phyloP scores from a whole-genome alignment of 2,329 filamentous ascomycete species.

The Aspergillus sp. region DNA sequence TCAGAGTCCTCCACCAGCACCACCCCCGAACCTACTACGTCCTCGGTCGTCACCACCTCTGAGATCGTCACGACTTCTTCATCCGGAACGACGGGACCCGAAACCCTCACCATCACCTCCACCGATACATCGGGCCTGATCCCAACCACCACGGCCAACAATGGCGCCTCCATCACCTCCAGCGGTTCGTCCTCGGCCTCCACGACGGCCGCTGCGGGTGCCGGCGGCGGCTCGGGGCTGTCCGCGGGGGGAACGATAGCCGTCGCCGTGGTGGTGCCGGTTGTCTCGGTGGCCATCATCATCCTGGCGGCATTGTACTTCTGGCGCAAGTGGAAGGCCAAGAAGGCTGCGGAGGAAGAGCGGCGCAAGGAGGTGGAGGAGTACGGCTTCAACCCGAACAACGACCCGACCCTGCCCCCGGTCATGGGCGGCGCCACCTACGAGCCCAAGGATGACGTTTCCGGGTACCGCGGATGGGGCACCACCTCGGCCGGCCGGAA shows the following conservation, averaged over 20 bases:
- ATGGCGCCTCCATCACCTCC: constrained; percentile 23
- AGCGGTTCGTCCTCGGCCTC: constrained; percentile 25
- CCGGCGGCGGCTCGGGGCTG: constrained; percentile 34
- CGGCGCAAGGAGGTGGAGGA: constrained; percentile 95
- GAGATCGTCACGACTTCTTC: constrained; percentile 11
- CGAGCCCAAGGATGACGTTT: constrained; percentile 70
- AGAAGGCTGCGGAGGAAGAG: constrained; percentile 80
- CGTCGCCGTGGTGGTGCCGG: constrained; percentile 89
- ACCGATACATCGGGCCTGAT: constrained; percentile 12
- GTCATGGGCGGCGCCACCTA: constrained; percentile 48
- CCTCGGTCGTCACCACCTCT: constrained; percentile 6
- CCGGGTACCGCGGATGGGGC: constrained; percentile 92
- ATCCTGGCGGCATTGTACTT: constrained; percentile 75
- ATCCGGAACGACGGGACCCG: constrained; percentile 8
- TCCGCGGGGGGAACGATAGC: constrained; percentile 70
- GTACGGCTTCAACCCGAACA: constrained; percentile 97
- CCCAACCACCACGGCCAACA: constrained; percentile 4
- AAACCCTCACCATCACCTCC: constrained; percentile 17
- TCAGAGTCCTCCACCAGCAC: neutral
- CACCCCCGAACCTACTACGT: constrained; percentile 1
- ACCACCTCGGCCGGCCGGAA: constrained; percentile 76
- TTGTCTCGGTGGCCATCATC: constrained; percentile 80
- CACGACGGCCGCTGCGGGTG: constrained; percentile 24
- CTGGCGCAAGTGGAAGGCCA: constrained; percentile 85
- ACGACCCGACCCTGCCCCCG: constrained; percentile 75